Base-by-base conservation (phyloP, 495 filamentous ascomycete genomes). In the Aspergillus egyptiacus region DNA sequence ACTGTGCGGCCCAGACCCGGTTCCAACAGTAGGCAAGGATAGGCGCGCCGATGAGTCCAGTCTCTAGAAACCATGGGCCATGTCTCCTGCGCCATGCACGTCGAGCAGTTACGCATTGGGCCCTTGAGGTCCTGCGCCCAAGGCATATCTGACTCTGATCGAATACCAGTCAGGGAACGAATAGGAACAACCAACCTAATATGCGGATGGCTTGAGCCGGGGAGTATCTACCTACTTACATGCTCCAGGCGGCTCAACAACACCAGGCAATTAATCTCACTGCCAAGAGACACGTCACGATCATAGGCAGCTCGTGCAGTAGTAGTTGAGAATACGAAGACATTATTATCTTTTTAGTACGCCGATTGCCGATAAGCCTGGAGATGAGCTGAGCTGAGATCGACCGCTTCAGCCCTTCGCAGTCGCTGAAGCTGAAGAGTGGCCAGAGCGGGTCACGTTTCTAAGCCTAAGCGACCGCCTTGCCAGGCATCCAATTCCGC, bases 391-490 rank as follows among this genome's bases (percentile, higher is more conserved):
- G 32, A 46, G 40, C 37, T 42, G 46, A 50, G 28, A 27, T 39
- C n/a, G 33, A 49, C 27, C 49, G 11, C 19, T 44, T 44, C 41
- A 33, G 41, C 47, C 41, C 38, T 51, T 46, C 42, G 30, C 31
- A 15, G 13, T 10, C 30, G 46, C 30, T 53, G 30, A 34, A 42
- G 36, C 20, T 51, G 39, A 6, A 30, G n/a, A 28, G 38, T 48
- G 49, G 50, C 32, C 43, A 22, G 27, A 40, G 55, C 55, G 52
- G 52, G 52, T 59, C 56, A 59, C 56, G 52, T 55, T 55, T 53
- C n/a, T 24, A 30, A 31, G 53, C 15, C 49, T 56, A 56, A 56
- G 56, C 49, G 52, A 59, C 55, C 55, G 55, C 55, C 55, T 57
- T 53, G 46, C 50, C 50, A 53, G 50, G 50, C 47, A 34, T 47